Evolutionary conservation across 192 early-diverging fungal species (phyloP).

Genomic region (Helicostylum pulchrum): DNA sequence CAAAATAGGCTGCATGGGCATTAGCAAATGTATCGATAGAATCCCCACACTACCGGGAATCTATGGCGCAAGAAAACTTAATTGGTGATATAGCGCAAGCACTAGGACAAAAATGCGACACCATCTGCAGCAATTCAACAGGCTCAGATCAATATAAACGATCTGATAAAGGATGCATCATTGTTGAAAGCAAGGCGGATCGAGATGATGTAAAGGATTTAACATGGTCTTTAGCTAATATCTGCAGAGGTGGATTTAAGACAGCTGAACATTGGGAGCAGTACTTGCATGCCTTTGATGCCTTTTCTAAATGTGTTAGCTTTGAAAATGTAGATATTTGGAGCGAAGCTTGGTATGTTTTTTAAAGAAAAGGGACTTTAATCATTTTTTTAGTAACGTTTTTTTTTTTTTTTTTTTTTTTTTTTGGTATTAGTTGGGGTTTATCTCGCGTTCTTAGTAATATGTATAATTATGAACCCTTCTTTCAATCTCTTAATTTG

Average conservation of each 20-base stretch:
- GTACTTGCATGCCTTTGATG: slow-evolving; percentile 23
- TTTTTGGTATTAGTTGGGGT: slow-evolving; percentile 21
- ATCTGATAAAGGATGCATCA: neutral
- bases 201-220: slow-evolving; percentile 22
- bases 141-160: neutral
- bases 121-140: neutral
- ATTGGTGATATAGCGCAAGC: slow-evolving; percentile 17
- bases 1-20: slow-evolving; percentile 23
- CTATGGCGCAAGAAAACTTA: slow-evolving; percentile 12
- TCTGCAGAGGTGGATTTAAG: slow-evolving; percentile 31
- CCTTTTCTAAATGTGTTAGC: slow-evolving; percentile 12
- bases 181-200: neutral
- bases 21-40: slow-evolving; percentile 26
- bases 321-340: slow-evolving; percentile 20
- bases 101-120: slow-evolving; percentile 6
- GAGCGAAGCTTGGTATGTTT: slow-evolving; percentile 25
- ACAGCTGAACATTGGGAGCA: neutral
- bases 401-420: neutral
- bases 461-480: slow-evolving; percentile 19
- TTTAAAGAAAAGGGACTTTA: neutral
- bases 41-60: slow-evolving; percentile 18
- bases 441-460: slow-evolving; percentile 32
- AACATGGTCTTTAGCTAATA: slow-evolving; percentile 31
- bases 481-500: slow-evolving; percentile 14
- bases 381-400: too few relatives aligned